A percentile compares a stretch with the other conserved stretches of the same genome.
phyloP scores from a whole-genome alignment of 345 rosid species.

The Gossypium bickii region DNA sequence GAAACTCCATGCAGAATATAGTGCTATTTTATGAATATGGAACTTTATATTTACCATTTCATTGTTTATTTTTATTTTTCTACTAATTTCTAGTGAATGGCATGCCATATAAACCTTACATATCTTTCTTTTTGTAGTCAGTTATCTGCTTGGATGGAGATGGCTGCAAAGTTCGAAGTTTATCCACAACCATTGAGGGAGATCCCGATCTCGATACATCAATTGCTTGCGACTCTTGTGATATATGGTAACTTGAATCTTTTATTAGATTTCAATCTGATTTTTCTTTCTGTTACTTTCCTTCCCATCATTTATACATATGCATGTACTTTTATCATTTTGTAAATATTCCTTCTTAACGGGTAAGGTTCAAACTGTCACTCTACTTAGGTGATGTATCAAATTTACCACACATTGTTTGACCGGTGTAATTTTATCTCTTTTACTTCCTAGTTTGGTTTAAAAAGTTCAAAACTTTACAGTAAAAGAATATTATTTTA shows the following conservation, averaged over 20 bases:
- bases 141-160: conserved; percentile 97
- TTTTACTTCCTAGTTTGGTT: not conserved
- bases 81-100: not conserved
- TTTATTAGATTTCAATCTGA: not conserved
- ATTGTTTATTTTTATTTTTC: conserved; percentile 6
- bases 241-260: conserved; percentile 55
- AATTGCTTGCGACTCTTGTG: conserved; percentile 98
- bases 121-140: conserved; percentile 64
- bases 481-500: not conserved
- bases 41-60: conserved; percentile 4
- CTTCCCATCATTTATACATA: not conserved
- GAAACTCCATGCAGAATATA: not conserved
- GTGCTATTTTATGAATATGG: conserved; percentile 4
- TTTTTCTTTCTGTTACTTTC: not conserved
- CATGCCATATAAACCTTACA: conserved; percentile 28
- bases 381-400: not conserved
- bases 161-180: conserved; percentile 79
- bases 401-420: not conserved
- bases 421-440: not conserved
- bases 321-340: not conserved
- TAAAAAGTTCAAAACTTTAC: not conserved
- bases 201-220: conserved; percentile 82
- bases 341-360: not conserved
- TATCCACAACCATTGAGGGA: conserved; percentile 43
- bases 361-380: not conserved